Percentiles rank a stretch among this genome's conserved stretches.
phyloP scores from a whole-genome alignment of 306 rosid species.

The Trifolium subterraneum region DNA sequence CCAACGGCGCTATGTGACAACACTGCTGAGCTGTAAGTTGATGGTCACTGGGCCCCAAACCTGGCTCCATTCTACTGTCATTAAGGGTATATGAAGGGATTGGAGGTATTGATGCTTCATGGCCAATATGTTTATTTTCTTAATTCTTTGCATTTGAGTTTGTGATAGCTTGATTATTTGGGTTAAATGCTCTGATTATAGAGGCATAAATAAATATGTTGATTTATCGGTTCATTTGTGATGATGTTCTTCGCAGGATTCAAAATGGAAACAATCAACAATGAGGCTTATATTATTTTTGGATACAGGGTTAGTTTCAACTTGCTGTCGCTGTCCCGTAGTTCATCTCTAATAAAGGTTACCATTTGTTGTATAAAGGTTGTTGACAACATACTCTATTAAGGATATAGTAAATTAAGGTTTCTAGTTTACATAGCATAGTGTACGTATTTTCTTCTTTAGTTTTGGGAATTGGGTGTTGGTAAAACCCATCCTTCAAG shows the following conservation, averaged over 20 bases:
- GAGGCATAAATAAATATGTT: neutral
- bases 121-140: neutral
- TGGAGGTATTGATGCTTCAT: neutral
- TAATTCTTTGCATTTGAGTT: conserved; percentile 15
- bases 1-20: no score
- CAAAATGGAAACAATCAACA: conserved; percentile 16
- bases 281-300: conserved; percentile 13
- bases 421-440: conserved; percentile 25
- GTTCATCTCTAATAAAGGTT: conserved; percentile 19
- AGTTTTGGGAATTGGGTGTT: conserved; percentile 5
- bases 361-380: conserved; percentile 17
- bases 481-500: neutral
- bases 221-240: conserved; percentile 16
- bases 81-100: neutral
- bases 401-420: conserved; percentile 15
- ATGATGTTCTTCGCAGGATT: conserved; percentile 28
- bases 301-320: conserved; percentile 26
- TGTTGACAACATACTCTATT: neutral
- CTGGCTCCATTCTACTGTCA: no score
- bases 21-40: no score
- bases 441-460: neutral
- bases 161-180: conserved; percentile 1
- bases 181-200: conserved; percentile 2
- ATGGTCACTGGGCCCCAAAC: no score
- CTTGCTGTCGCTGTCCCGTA: conserved; percentile 11